phyloP scores from a whole-genome alignment of 441 rosid genomes.

The Erodium texanum region DNA sequence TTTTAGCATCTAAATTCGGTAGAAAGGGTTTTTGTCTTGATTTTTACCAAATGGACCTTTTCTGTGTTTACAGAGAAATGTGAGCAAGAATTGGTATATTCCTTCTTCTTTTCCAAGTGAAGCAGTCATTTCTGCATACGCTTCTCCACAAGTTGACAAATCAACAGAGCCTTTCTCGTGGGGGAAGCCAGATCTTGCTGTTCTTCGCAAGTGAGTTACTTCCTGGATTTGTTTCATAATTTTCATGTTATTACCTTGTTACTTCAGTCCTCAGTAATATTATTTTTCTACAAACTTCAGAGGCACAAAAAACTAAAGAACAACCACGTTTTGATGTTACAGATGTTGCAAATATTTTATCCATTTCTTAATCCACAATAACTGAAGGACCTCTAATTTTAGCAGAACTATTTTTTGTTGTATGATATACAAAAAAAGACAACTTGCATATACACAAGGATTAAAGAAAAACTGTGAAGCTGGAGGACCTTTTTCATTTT shows the following conservation, averaged over 20 bases:
- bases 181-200: conserved; percentile 82
- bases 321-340: background rate
- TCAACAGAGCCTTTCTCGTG: conserved; percentile 85
- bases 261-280: background rate
- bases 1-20: background rate
- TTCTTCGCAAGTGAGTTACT: conserved; percentile 66
- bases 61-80: conserved; percentile 56
- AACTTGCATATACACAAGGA: background rate
- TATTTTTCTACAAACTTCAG: background rate
- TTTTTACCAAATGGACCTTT: conserved; percentile 10
- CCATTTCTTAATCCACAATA: background rate
- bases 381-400: background rate
- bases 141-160: conserved; percentile 78
- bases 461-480: background rate
- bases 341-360: background rate
- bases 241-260: conserved; percentile 8
- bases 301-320: background rate
- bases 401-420: background rate
- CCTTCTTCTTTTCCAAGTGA: conserved; percentile 87
- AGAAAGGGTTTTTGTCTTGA: conserved; percentile 11
- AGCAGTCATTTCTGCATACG: conserved; percentile 69
- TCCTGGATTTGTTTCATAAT: conserved; percentile 9
- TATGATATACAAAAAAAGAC: background rate
- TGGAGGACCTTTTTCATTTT: background rate
- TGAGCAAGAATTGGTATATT: conserved; percentile 97